Conservation (phyloP, 176 grass and related monocot species). For the Musa troglodytarum region DNA sequence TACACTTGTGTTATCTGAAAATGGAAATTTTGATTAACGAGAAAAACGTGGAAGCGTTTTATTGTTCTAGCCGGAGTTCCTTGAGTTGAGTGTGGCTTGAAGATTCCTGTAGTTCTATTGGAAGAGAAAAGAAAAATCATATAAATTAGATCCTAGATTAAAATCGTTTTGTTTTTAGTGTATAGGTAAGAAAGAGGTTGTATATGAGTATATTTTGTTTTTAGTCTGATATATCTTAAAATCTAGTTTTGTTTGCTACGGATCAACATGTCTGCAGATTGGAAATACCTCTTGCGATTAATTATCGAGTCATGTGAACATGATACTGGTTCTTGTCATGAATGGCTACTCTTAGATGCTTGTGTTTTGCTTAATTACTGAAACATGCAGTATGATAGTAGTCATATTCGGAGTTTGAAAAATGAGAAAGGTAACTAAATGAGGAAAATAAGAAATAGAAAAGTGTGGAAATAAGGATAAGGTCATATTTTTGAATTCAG, state of each 20-base stretch:
- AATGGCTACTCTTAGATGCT: neutral
- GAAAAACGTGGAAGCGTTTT: too few relatives aligned
- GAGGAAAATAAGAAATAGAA: neutral
- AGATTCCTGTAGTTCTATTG: too few relatives aligned
- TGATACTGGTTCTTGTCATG: neutral
- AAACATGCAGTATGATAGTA: neutral
- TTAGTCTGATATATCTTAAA: neutral
- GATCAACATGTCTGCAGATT: neutral
- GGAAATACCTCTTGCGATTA: neutral
- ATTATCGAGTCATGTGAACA: neutral
- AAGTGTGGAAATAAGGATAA: neutral
- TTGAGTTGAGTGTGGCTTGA: too few relatives aligned
- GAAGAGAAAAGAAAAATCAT: too few relatives aligned
- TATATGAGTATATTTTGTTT: too few relatives aligned
- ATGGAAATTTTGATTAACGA: too few relatives aligned
- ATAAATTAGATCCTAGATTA: too few relatives aligned
- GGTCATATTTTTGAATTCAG: neutral
- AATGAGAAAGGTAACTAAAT: neutral
- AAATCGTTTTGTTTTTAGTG: too few relatives aligned
- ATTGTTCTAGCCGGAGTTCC: too few relatives aligned
- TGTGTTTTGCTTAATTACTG: neutral
- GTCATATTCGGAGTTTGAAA: too few relatives aligned
- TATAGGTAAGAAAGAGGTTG: too few relatives aligned
- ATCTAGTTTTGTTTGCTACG: neutral
- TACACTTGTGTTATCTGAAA: too few relatives aligned